These are phyloP conservation scores for Fraxinus ornus DNA, from an alignment of 305 asterid genomes.

Conservation along the genomic window DNA sequence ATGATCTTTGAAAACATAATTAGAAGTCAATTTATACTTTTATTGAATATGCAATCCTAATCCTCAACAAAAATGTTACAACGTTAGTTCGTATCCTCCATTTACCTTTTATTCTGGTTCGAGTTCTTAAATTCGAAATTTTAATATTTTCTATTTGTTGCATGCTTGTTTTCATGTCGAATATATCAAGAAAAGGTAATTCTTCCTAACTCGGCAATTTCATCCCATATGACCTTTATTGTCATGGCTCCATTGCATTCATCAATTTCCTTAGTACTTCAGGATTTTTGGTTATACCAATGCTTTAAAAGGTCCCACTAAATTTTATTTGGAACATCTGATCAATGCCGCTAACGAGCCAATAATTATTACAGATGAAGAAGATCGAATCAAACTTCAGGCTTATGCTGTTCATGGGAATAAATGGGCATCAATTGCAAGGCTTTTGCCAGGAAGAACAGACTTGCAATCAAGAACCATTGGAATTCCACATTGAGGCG, in stretches of 20 bases:
- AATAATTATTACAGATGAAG: conserved; percentile 52
- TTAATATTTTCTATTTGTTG: background rate
- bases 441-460: too few species aligned
- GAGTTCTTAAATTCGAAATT: background rate
- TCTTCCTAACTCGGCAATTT: background rate
- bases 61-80: background rate
- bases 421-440: too few species aligned
- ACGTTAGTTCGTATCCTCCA: background rate
- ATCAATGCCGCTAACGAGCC: conserved; percentile 22
- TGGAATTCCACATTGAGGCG: conserved; percentile 39
- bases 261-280: background rate
- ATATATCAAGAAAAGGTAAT: background rate
- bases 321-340: background rate
- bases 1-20: background rate
- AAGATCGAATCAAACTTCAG: conserved; percentile 61
- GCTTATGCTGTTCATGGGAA: too few species aligned
- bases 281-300: background rate
- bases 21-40: background rate
- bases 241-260: background rate
- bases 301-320: background rate
- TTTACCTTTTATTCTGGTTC: background rate
- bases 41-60: background rate
- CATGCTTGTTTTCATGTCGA: background rate
- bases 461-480: too few species aligned
- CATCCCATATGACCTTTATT: background rate